phyloP scores from a whole-genome alignment of 73 alveolate genomes.

The Breviolum minutum region DNA sequence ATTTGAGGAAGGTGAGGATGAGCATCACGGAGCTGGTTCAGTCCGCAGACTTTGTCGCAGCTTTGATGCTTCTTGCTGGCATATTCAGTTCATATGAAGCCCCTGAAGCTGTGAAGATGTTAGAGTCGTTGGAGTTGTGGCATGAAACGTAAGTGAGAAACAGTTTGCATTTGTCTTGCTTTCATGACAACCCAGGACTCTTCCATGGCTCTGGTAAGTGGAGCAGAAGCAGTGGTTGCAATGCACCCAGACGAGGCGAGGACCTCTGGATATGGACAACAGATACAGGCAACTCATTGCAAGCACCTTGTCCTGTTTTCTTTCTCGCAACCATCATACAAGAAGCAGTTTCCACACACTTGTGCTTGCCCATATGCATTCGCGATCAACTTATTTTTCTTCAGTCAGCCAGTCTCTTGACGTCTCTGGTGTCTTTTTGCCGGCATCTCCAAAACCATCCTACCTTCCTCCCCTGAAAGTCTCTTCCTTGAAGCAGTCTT shows the following conservation, averaged over 20 bases:
- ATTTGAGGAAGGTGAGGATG: slow-evolving; percentile 30
- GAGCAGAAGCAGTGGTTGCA: slow-evolving; percentile 49
- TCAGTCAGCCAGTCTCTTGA: not conserved
- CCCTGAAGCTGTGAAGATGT: not conserved
- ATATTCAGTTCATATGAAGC: not conserved
- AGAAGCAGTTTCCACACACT: too few relatives aligned
- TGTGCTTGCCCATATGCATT: too few relatives aligned
- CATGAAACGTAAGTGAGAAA: not conserved
- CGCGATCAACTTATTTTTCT: not conserved
- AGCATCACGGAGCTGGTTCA: slow-evolving; percentile 5
- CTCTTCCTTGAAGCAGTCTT: too few relatives aligned
- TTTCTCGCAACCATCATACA: not conserved
- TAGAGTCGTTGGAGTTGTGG: not conserved
- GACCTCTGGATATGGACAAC: too few relatives aligned
- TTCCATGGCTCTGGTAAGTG: slow-evolving; percentile 37
- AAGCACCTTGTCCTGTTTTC: not conserved
- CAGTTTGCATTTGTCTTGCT: not conserved
- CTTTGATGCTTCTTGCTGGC: slow-evolving; percentile 44
- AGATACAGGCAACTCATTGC: too few relatives aligned
- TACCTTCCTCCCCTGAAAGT: too few relatives aligned
- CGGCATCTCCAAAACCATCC: too few relatives aligned
- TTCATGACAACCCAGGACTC: slow-evolving; percentile 13
- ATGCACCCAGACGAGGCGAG: slow-evolving; percentile 90
- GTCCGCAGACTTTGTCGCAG: slow-evolving; percentile 13
- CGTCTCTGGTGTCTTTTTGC: not conserved